phyloP scores from a whole-genome alignment of 768 basidiomycete genomes.

The Porphyrellus cyaneotinctus region DNA sequence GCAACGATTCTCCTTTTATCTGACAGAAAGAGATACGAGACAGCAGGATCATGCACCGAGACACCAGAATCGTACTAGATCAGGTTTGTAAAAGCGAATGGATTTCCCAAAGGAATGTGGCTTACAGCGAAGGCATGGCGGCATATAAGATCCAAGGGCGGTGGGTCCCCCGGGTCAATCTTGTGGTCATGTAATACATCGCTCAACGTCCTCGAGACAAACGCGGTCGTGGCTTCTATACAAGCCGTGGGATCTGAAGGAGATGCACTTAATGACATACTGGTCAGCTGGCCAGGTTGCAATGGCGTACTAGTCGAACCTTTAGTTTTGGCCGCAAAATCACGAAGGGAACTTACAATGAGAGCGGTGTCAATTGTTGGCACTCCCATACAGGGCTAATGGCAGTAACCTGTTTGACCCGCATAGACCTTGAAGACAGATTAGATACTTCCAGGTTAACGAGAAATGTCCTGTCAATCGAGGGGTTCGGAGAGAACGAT shows the following conservation, averaged over 20 bases:
- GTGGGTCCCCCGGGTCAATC: constrained; percentile 42
- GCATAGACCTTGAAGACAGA: constrained; percentile 37
- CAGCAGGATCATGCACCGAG: constrained; percentile 19
- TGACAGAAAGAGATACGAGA: constrained; percentile 46
- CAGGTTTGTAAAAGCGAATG: background rate
- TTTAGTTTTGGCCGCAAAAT: constrained; percentile 4
- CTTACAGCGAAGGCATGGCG: constrained; percentile 46
- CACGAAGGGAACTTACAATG: constrained; percentile 39
- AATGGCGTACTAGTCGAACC: constrained; percentile 38
- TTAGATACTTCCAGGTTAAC: constrained; percentile 58
- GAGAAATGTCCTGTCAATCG: constrained; percentile 46
- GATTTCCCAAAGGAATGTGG: background rate
- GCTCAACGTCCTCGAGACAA: constrained; percentile 48
- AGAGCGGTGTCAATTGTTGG: constrained; percentile 32
- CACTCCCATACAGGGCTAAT: constrained; percentile 71
- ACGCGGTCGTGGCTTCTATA: constrained; percentile 43
- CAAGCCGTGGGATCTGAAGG: constrained; percentile 37
- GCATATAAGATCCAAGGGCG: constrained; percentile 51
- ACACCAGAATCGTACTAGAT: constrained; percentile 12
- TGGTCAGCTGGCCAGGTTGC: constrained; percentile 46
- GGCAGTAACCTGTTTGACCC: constrained; percentile 55
- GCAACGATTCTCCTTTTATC: constrained; percentile 43
- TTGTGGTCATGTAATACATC: constrained; percentile 47
- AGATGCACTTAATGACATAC: constrained; percentile 40
- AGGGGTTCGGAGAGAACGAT: constrained; percentile 47